phyloP scores from a whole-genome alignment of 768 basidiomycete genomes.

The Pleurotus salmoneostramineus region DNA sequence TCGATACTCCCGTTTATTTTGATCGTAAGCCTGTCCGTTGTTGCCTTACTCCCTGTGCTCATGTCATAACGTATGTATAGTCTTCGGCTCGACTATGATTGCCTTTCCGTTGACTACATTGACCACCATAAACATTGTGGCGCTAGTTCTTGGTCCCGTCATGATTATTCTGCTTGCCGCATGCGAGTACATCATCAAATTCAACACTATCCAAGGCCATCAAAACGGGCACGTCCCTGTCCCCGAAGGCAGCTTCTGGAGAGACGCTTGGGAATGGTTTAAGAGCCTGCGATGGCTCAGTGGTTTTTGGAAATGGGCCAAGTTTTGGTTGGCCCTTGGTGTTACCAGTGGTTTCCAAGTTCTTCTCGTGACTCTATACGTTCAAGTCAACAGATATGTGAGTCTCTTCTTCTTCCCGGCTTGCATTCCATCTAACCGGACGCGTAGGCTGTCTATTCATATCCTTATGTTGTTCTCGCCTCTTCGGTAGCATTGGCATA shows the following conservation, averaged over 20 bases:
- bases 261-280: conserved; percentile 18
- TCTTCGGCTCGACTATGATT: conserved; percentile 53
- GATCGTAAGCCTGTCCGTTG: conserved; percentile 48
- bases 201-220: conserved; percentile 4
- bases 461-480: conserved; percentile 43
- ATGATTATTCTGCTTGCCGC: conserved; percentile 39
- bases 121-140: conserved; percentile 51
- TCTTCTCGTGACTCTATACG: conserved; percentile 42
- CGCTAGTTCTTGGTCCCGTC: conserved; percentile 63
- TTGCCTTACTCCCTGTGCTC: neutral
- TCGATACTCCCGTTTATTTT: conserved; percentile 54
- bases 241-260: conserved; percentile 12
- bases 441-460: conserved; percentile 55
- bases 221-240: conserved; percentile 14
- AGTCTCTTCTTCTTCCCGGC: conserved; percentile 18
- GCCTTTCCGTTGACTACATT: conserved; percentile 50
- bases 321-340: conserved; percentile 60
- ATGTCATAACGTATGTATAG: conserved; percentile 26
- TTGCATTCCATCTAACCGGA: neutral
- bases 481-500: conserved; percentile 43
- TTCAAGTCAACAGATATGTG: conserved; percentile 62
- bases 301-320: conserved; percentile 44
- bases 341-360: conserved; percentile 42
- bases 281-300: conserved; percentile 21
- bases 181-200: conserved; percentile 4